phyloP scores from a whole-genome alignment of 2,329 filamentous ascomycete species.

The Thelonectria rubi region DNA sequence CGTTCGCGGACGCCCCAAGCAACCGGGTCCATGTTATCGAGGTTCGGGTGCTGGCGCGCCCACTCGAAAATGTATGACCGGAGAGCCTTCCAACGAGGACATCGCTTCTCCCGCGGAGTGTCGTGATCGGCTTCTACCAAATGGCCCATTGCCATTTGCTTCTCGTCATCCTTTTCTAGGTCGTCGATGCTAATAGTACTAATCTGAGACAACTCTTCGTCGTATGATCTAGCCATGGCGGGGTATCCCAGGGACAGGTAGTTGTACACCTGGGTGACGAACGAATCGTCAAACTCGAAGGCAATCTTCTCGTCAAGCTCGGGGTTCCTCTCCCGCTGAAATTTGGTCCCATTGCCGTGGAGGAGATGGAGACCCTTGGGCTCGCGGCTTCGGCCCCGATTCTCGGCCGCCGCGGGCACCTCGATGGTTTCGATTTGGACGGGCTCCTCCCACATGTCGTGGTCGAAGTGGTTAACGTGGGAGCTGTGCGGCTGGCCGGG shows the following conservation, averaged over 20 bases:
- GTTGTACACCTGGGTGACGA: slow-evolving; percentile 96
- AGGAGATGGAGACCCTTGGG: slow-evolving; percentile 60
- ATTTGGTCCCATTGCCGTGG: slow-evolving; percentile 60
- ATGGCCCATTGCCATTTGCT: slow-evolving; percentile 73
- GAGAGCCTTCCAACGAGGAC: slow-evolving; percentile 82
- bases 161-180: slow-evolving; percentile 75
- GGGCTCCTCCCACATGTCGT: slow-evolving; percentile 50
- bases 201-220: slow-evolving; percentile 86
- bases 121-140: slow-evolving; percentile 66
- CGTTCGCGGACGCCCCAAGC: slow-evolving; percentile 75
- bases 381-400: slow-evolving; percentile 43
- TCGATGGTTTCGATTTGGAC: slow-evolving; percentile 39
- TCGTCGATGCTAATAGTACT: slow-evolving; percentile 74
- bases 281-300: slow-evolving; percentile 80
- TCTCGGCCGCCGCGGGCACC: slow-evolving; percentile 35
- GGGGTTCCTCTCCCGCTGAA: slow-evolving; percentile 59
- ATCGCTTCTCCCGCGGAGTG: slow-evolving; percentile 60
- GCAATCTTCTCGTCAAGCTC: slow-evolving; percentile 64
- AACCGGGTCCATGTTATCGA: slow-evolving; percentile 67
- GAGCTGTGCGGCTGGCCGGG: slow-evolving; percentile 49
- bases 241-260: slow-evolving; percentile 95
- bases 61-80: slow-evolving; percentile 87
- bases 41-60: slow-evolving; percentile 84
- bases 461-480: slow-evolving; percentile 23
- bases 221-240: slow-evolving; percentile 81